phyloP scores from a whole-genome alignment of 2,329 filamentous ascomycete genomes.

The Aspergillus sp. region DNA sequence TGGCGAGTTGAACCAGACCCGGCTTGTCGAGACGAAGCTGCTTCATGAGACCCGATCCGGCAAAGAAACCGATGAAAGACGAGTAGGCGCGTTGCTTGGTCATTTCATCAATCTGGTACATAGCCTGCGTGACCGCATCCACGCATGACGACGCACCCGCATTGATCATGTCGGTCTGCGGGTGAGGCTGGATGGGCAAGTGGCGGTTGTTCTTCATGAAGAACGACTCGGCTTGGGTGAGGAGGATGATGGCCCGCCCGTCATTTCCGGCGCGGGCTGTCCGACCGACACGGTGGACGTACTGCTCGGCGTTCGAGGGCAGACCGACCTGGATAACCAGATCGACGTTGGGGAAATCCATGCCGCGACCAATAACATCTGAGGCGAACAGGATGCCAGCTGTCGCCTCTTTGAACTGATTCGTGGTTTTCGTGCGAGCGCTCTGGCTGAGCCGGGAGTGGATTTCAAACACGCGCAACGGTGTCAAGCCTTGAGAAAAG shows the following conservation, averaged over 20 bases:
- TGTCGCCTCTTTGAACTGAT: constrained; percentile 28
- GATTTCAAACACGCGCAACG: constrained; percentile 56
- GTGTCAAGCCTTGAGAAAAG: constrained; percentile 42
- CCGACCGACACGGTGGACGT: constrained; percentile 54
- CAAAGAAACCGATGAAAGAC: constrained; percentile 36
- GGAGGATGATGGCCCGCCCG: constrained; percentile 53
- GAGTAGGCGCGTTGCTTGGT: constrained; percentile 37
- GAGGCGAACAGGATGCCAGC: constrained; percentile 53
- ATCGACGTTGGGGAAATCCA: constrained; percentile 52
- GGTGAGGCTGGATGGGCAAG: constrained; percentile 51
- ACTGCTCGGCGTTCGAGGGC: constrained; percentile 50
- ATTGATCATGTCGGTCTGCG: constrained; percentile 38
- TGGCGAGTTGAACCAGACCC: constrained; percentile 36
- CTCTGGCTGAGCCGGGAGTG: constrained; percentile 72
- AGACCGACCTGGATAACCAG: constrained; percentile 50
- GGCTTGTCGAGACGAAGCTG: constrained; percentile 31
- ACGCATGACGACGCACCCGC: constrained; percentile 31
- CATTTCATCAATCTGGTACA: constrained; percentile 28
- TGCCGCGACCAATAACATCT: constrained; percentile 46
- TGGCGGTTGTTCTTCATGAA: constrained; percentile 49
- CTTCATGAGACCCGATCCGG: constrained; percentile 29
- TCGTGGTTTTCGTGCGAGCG: constrained; percentile 61
- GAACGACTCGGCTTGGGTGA: constrained; percentile 52
- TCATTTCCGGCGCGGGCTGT: constrained; percentile 60
- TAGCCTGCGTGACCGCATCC: constrained; percentile 25